Evolutionary conservation across 805 yeast species (phyloP), one percentile per base, ranked within the genome.

Genomic region (Suhomyces sp.): DNA sequence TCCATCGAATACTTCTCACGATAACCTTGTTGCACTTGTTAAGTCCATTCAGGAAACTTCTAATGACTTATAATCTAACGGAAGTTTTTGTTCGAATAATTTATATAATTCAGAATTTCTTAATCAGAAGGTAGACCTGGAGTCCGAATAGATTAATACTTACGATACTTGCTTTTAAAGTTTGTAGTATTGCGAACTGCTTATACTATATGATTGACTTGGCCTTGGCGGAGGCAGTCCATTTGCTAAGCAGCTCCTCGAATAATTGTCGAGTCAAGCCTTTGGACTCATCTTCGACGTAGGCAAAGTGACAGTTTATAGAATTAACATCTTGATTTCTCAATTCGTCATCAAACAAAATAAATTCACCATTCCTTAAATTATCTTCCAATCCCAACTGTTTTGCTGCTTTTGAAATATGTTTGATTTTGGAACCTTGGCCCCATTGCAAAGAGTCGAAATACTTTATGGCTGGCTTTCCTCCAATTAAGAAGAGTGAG

Each of bases 331-430:
- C 97, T 55, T 71, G 78, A 63, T 90, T 90, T 57, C 97, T 76
- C 51, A 70, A 61, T 67, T 90, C 97, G 66, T 90, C 97, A 64
- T 90, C 97, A 61, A 83, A 90, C 52, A 88, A 60, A 17, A 82
- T 73, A 47, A 74, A 66, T 23, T 64, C 59, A 1, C 77, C 76
- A 6, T 59, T 50, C 17, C 54, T 49, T 72, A 88, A 77, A 40
- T 85, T 85, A 5, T 68, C 57, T 23, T 73, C 73, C 8, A 82
- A 68, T 12, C 77, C 76, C 17, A 85, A 69, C 10, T 75, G 76
- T 49, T 74, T 69, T 5, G 84, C 72, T 17, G 86, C 77, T 48
- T 67, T 66, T 15, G 64, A 61, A 38, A 88, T 83, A 62, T 87
- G 91, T 26, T 73, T 74, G 15, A 76, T 78, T 60, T 85, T 85